Conservation (phyloP, 768 basidiomycete species). For the Multifurca ochricompacta region DNA sequence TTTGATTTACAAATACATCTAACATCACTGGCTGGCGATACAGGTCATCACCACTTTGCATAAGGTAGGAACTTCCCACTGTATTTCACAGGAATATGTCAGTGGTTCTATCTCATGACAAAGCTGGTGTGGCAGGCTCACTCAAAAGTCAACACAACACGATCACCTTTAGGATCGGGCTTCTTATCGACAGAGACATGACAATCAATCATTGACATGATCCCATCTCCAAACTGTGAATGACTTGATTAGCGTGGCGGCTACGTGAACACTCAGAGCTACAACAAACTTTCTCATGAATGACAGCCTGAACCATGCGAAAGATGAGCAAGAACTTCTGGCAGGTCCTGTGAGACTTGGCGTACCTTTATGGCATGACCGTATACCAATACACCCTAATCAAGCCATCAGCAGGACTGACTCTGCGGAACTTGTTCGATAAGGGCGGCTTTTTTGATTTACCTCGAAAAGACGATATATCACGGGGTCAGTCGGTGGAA, state of each 20-base stretch:
- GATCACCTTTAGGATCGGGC: slow-evolving; percentile 70
- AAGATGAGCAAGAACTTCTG: background rate
- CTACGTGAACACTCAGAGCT: background rate
- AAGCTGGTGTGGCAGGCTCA: slow-evolving; percentile 30
- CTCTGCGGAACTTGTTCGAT: background rate
- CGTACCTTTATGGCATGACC: slow-evolving; percentile 71
- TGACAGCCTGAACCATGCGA: slow-evolving; percentile 41
- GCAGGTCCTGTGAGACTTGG: background rate
- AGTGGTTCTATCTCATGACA: background rate
- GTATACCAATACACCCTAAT: slow-evolving; percentile 63
- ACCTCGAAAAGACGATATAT: slow-evolving; percentile 81
- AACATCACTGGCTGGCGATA: background rate
- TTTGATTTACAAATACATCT: background rate
- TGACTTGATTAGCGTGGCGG: background rate
- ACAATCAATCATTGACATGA: slow-evolving; percentile 88
- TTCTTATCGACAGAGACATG: slow-evolving; percentile 61
- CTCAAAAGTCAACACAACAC: slow-evolving; percentile 75
- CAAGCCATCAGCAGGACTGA: background rate
- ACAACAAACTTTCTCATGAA: slow-evolving; percentile 59
- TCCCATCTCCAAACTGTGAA: slow-evolving; percentile 71
- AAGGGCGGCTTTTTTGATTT: too few species aligned
- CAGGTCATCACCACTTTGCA: slow-evolving; percentile 45
- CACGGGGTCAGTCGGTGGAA: slow-evolving; percentile 71
- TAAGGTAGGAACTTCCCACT: slow-evolving; percentile 79
- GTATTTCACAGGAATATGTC: background rate